Evolutionary conservation across 2,329 filamentous ascomycete species (phyloP).

Genomic region (Akanthomyces uredinophilus): DNA sequence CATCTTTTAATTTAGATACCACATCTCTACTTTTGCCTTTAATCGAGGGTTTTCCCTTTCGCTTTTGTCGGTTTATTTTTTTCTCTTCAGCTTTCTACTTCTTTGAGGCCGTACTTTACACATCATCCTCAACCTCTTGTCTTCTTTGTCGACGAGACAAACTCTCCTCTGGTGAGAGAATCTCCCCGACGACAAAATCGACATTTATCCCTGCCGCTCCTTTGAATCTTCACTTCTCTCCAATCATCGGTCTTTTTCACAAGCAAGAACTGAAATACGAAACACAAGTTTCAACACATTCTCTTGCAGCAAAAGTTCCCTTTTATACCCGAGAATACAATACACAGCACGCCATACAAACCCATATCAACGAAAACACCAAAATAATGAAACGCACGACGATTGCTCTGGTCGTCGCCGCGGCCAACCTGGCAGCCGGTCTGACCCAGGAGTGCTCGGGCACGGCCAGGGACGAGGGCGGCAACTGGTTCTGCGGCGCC

Average conservation of each 20-base stretch:
- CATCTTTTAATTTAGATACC: not conserved
- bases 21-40: not conserved
- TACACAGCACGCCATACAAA: too few species aligned
- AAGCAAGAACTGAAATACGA: not conserved
- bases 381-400: slow-evolving; percentile 27
- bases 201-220: slow-evolving; percentile 4
- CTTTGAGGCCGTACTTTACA: not conserved
- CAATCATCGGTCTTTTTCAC: not conserved
- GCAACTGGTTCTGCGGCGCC: slow-evolving; percentile 62
- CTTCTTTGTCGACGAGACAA: not conserved
- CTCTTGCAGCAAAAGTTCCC: too few species aligned
- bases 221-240: not conserved
- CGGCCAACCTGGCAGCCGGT: slow-evolving; percentile 27
- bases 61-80: not conserved
- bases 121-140: not conserved
- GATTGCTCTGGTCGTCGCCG: slow-evolving; percentile 25
- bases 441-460: slow-evolving; percentile 33
- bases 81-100: not conserved
- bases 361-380: too few species aligned
- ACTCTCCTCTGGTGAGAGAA: slow-evolving; percentile 8
- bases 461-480: slow-evolving; percentile 33
- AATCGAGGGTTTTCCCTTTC: not conserved
- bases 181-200: too few species aligned
- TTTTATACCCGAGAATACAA: too few species aligned
- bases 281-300: not conserved